Base-by-base conservation (phyloP, 2,329 filamentous ascomycete genomes). In the Cladosporium sp. region DNA sequence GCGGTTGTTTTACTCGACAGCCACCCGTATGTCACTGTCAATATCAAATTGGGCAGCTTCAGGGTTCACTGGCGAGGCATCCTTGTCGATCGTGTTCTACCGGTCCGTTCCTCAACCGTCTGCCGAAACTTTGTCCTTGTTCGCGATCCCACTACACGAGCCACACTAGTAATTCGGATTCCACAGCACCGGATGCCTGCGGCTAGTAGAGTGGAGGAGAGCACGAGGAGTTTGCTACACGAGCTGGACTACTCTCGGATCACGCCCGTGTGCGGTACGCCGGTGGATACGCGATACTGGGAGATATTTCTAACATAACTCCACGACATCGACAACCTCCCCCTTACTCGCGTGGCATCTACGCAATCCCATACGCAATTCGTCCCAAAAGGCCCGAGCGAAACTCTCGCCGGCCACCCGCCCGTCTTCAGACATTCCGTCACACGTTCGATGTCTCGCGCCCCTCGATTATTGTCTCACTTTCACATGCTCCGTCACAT, bases 381-480 rank as follows among this genome's bases (percentile, higher is more conserved):
- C 18, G 21, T 25, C n/a, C 14, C 26, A 62, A 48, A 62, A 62
- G 59, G 59, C 46, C 59, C 59, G 59, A 62, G 59, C 48, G 48
- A 51, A 16, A 51, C 58, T 53, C 59, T 30, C 39, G 46, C 59
- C 59, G 48, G 59, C 59, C 59, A 62, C 59, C 46, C 18, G 25
- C 16, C 16, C 28, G n/a, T 39, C 46, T 62, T 62, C 46, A 53
- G 23, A 57, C 54, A 26, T 53, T 43, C 32, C 59, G 59, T 62
- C 59, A 62, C 59, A 54, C 25, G 56, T 51, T 53, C 54, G 32
- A 30, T 57, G 59, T 62, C 59, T 67, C 39, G 56, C 30, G 26
- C 48, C 48, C 48, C 26, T 28, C 26, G 11, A 26, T 53, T 53
- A 26, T 53, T 53, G 48, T 28, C 49, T 53, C 49, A 53, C 49